Conservation (phyloP, 2,329 filamentous ascomycete genomes). For the Gnomoniopsis smithogilvyi region DNA sequence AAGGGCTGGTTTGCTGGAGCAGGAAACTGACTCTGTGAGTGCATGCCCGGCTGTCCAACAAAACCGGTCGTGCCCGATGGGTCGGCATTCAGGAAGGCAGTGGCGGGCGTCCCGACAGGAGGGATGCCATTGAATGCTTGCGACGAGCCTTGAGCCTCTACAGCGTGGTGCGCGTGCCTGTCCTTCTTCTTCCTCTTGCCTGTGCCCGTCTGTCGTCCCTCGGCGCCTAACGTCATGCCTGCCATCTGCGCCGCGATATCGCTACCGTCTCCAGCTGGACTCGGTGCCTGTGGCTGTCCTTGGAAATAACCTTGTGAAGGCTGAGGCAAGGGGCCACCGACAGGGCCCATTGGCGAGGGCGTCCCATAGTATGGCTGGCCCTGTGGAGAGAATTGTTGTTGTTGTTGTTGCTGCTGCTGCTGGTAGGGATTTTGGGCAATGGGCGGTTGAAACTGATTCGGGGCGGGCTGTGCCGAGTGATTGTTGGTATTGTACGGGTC, state of each 20-base stretch:
- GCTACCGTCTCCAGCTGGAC: conserved; percentile 36
- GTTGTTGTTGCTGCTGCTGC: conserved; percentile 32
- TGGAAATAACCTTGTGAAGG: conserved; percentile 28
- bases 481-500: conserved; percentile 36
- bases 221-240: conserved; percentile 63
- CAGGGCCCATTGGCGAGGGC: conserved; percentile 23
- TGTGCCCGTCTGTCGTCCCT: conserved; percentile 45
- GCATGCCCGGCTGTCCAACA: conserved; percentile 37
- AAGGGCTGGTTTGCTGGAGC: conserved; percentile 53
- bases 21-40: conserved; percentile 50
- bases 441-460: conserved; percentile 49
- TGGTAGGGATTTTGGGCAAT: conserved; percentile 53
- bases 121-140: conserved; percentile 69
- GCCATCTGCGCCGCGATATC: conserved; percentile 72
- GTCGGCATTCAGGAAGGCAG: conserved; percentile 58
- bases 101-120: conserved; percentile 50
- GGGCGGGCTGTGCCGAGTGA: conserved; percentile 36
- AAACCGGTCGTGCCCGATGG: conserved; percentile 42
- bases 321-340: conserved; percentile 30
- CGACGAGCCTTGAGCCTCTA: conserved; percentile 69
- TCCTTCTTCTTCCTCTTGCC: conserved; percentile 85
- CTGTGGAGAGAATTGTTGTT: conserved; percentile 29
- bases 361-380: conserved; percentile 39
- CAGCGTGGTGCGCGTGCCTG: conserved; percentile 84
- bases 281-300: conserved; percentile 27